These are phyloP conservation scores for Pyrenopolyporus hunteri DNA, from an alignment of 495 filamentous ascomycete genomes.

Conservation along the genomic window DNA sequence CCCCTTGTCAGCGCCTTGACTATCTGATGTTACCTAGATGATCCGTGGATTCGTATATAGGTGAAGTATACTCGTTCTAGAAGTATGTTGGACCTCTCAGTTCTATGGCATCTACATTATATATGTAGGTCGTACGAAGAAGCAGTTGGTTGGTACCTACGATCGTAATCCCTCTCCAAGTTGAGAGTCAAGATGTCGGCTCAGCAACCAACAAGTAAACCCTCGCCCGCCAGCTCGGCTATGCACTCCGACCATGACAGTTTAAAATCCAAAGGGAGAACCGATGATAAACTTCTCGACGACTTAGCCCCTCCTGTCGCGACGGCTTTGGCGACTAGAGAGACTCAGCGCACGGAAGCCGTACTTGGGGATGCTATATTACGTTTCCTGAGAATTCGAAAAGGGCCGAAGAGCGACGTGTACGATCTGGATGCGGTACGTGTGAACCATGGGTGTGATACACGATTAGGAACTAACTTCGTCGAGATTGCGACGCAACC, in stretches of 20 bases:
- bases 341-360: constrained; percentile 27
- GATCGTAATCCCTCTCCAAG: neutral
- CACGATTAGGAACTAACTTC: constrained; percentile 2
- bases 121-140: neutral
- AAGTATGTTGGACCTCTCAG: neutral
- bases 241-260: constrained; percentile 23
- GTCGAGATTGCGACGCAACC: constrained; percentile 38
- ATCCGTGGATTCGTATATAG: constrained; percentile 2
- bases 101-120: neutral
- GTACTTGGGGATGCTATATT: constrained; percentile 34
- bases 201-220: constrained; percentile 8
- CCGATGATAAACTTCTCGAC: constrained; percentile 7
- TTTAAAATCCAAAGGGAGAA: constrained; percentile 9
- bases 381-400: constrained; percentile 37
- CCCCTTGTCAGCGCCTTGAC: neutral
- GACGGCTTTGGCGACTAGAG: constrained; percentile 24
- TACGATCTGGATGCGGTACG: constrained; percentile 39
- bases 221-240: constrained; percentile 5
- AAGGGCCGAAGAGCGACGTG: constrained; percentile 24
- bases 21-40: no score
- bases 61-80: neutral
- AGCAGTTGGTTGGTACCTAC: constrained; percentile 9
- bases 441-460: neutral
- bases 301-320: constrained; percentile 4
- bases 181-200: constrained; percentile 27